These are phyloP conservation scores for Pythium dissotocum DNA, from an alignment of 352 stramenopile genomes.

Conservation along the genomic window DNA sequence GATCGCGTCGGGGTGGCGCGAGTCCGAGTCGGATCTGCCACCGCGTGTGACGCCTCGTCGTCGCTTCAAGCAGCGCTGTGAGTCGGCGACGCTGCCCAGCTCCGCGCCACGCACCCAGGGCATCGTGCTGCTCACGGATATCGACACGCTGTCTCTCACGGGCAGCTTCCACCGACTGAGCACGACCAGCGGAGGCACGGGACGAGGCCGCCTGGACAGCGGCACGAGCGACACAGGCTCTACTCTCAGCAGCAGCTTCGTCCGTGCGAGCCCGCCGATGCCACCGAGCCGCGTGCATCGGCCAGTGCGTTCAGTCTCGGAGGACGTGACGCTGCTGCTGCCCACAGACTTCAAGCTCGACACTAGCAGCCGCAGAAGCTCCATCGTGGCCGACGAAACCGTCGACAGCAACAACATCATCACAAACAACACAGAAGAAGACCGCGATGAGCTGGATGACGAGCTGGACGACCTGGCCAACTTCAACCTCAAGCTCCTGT, in stretches of 20 bases:
- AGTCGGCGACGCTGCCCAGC: slow-evolving; percentile 29
- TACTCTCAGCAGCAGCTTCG: slow-evolving; percentile 9
- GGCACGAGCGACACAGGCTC: slow-evolving; percentile 25
- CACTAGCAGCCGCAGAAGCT: slow-evolving; percentile 9
- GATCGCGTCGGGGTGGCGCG: slow-evolving; percentile 24
- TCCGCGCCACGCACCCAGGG: slow-evolving; percentile 22
- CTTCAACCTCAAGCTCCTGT: slow-evolving; percentile 68
- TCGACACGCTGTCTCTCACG: slow-evolving; percentile 64
- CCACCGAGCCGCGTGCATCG: slow-evolving; percentile 36
- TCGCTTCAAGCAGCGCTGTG: slow-evolving; percentile 40
- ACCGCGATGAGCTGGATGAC: slow-evolving; percentile 26
- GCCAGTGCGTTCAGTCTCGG: slow-evolving; percentile 48
- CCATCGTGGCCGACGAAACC: not conserved
- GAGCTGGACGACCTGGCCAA: slow-evolving; percentile 71
- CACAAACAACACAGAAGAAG: not conserved
- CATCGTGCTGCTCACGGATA: slow-evolving; percentile 63
- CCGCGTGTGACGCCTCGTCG: slow-evolving; percentile 12
- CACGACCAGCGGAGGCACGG: slow-evolving; percentile 15
- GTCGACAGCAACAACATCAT: not conserved
- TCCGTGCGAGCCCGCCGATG: slow-evolving; percentile 25
- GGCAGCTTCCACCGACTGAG: slow-evolving; percentile 47
- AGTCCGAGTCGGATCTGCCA: slow-evolving; percentile 21
- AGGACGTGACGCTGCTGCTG: slow-evolving; percentile 47
- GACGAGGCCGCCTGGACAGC: slow-evolving; percentile 18
- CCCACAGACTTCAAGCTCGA: slow-evolving; percentile 18